Evolutionary conservation across 2,329 filamentous ascomycete species (phyloP).

Genomic region (Diaporthe helianthi): DNA sequence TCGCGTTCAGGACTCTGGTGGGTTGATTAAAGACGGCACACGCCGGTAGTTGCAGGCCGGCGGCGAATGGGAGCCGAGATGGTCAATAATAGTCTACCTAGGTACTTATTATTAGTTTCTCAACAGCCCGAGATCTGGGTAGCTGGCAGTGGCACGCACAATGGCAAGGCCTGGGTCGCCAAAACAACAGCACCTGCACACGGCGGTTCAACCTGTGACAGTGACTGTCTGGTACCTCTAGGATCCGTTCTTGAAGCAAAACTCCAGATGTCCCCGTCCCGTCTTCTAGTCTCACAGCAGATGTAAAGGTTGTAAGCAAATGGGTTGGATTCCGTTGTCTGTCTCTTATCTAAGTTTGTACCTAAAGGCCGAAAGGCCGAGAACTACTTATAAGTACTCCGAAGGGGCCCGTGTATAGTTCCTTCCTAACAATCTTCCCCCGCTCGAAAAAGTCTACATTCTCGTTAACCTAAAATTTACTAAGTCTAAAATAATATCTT

Average conservation of each 20-base stretch:
- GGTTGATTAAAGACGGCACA: slow-evolving; percentile 5
- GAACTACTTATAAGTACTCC: too few species aligned
- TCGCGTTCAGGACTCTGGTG: slow-evolving; percentile 21
- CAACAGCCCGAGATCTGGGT: slow-evolving; percentile 9
- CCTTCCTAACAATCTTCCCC: too few species aligned
- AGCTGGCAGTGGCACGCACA: too few species aligned
- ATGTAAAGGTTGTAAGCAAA: too few species aligned
- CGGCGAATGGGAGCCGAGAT: slow-evolving; percentile 20
- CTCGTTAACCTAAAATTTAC: too few species aligned
- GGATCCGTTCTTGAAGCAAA: slow-evolving; percentile 16
- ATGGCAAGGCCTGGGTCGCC: background rate
- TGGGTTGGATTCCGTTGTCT: too few species aligned
- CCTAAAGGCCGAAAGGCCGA: too few species aligned
- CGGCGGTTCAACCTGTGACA: slow-evolving; percentile 29
- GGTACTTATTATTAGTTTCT: background rate
- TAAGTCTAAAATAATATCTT: too few species aligned
- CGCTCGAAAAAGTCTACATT: too few species aligned
- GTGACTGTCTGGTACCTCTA: slow-evolving; percentile 26
- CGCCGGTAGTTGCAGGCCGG: slow-evolving; percentile 19
- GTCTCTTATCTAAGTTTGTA: too few species aligned
- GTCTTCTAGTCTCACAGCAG: too few species aligned
- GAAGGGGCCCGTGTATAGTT: too few species aligned
- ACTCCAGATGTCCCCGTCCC: slow-evolving; percentile 17
- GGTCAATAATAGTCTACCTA: slow-evolving; percentile 1
- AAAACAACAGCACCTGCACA: slow-evolving; percentile 12